These are phyloP conservation scores for Agrocybe praecox DNA, from an alignment of 768 basidiomycete species.

Conservation along the genomic window DNA sequence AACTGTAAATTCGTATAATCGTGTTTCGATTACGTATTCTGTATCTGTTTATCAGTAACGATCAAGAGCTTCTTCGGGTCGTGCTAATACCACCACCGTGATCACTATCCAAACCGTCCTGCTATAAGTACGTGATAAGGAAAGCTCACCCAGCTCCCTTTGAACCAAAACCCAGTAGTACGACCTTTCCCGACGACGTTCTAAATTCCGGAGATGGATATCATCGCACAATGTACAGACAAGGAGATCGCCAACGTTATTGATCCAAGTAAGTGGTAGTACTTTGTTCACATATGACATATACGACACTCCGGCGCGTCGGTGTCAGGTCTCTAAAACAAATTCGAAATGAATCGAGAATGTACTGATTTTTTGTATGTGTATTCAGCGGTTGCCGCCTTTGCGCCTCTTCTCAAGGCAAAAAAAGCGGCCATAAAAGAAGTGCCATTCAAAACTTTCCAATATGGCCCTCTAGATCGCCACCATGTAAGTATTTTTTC, in stretches of 20 bases:
- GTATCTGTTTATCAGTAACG: not conserved
- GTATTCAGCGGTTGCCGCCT: slow-evolving; percentile 44
- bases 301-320: too few relatives aligned
- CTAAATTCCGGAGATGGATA: slow-evolving; percentile 13
- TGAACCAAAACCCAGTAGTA: too few relatives aligned
- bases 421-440: slow-evolving; percentile 47
- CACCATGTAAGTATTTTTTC: slow-evolving; percentile 39
- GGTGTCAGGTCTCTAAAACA: slow-evolving; percentile 5
- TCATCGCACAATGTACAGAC: slow-evolving; percentile 21
- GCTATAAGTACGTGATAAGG: not conserved
- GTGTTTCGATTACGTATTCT: not conserved
- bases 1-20: too few relatives aligned
- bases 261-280: slow-evolving; percentile 27
- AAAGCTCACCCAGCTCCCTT: not conserved
- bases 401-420: slow-evolving; percentile 51
- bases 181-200: not conserved
- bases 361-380: not conserved
- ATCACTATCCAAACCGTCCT: not conserved
- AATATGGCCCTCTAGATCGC: slow-evolving; percentile 54
- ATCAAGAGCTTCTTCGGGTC: not conserved
- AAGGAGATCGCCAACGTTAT: slow-evolving; percentile 22
- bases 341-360: not conserved
- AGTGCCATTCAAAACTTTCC: slow-evolving; percentile 55
- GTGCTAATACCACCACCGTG: not conserved
- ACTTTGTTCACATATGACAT: too few relatives aligned